phyloP scores from a whole-genome alignment of 1,139 yeast species.

The Candida albicans region DNA sequence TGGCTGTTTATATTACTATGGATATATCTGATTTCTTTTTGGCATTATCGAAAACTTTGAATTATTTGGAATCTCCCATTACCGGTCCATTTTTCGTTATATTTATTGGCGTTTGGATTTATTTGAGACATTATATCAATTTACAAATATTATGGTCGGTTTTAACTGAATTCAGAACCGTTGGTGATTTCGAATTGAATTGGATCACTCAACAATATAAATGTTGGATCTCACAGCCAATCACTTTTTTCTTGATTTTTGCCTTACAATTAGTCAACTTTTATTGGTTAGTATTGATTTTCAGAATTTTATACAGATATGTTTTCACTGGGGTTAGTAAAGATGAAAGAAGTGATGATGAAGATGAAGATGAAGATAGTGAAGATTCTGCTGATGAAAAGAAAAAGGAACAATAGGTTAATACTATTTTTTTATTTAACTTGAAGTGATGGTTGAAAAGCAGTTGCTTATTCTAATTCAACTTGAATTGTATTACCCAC shows the following conservation, averaged over 20 bases:
- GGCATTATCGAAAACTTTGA: slow-evolving; percentile 78
- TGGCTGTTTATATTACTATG: slow-evolving; percentile 91
- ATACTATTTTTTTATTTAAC: too few species aligned
- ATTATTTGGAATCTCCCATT: slow-evolving; percentile 69
- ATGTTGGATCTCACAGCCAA: slow-evolving; percentile 92
- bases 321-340: slow-evolving; percentile 57
- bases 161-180: slow-evolving; percentile 79
- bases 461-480: too few species aligned
- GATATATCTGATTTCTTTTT: slow-evolving; percentile 91
- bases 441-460: too few species aligned
- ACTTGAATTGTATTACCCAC: too few species aligned
- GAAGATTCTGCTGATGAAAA: slow-evolving; percentile 30
- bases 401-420: slow-evolving; percentile 22
- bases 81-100: slow-evolving; percentile 66
- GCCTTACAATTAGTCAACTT: slow-evolving; percentile 83
- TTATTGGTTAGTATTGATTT: slow-evolving; percentile 83
- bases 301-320: slow-evolving; percentile 72
- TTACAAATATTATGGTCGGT: slow-evolving; percentile 82
- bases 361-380: slow-evolving; percentile 51
- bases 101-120: slow-evolving; percentile 77
- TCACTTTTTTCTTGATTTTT: slow-evolving; percentile 72
- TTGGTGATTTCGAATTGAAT: slow-evolving; percentile 77
- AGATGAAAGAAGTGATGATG: slow-evolving; percentile 93
- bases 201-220: slow-evolving; percentile 95
- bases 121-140: slow-evolving; percentile 85